Evolutionary conservation across 768 basidiomycete species (phyloP), one percentile per base, ranked within the genome.

Genomic region (Boletus reticuloceps): DNA sequence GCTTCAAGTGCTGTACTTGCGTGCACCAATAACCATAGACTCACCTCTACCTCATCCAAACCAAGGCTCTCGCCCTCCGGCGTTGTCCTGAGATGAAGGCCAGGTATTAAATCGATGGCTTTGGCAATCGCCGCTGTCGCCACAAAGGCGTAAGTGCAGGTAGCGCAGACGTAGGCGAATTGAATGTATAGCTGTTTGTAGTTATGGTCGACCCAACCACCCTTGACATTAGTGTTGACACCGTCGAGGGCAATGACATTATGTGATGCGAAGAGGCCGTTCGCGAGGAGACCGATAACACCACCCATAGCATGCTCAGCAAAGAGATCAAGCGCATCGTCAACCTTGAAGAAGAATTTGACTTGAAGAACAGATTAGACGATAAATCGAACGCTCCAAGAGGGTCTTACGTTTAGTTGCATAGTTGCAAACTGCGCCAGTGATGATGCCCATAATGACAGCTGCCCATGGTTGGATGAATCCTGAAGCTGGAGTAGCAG

Each of bases 291-390:
- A 41, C 91, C 94, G 49, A 90, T 72, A 38, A 91, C 82, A 22
- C 92, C 91, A 8, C 91, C 92, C 40, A 95, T 74, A 37, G 88
- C 94, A 75, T 97, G 94, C 64, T 91, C 86, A 17, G 94, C 93
- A 68, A 93, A 95, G 43, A 94, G 81, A 78, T 98, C 94, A 47
- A 97, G 85, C 0, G 92, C 85, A 65, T 96, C 94, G 67, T 97
- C 94, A 51, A 94, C 81, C 17, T 75, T 72, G 51, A 94, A 57
- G 34, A 88, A 64, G 60, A 81, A 80, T 72, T 91, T 90, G 22
- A 88, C 88, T 90, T 59, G 2, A 19, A 31, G 31, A 16, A 31
- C 5, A 25, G 17, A 39, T 70, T 27, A 72, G 50, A 54, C 13
- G 25, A 25, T 5, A 7, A 42, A 55, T 25, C 19, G 19, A 8